Evolutionary conservation across 2,329 filamentous ascomycete genomes (phyloP).

Genomic region (Trichoderma sp.): DNA sequence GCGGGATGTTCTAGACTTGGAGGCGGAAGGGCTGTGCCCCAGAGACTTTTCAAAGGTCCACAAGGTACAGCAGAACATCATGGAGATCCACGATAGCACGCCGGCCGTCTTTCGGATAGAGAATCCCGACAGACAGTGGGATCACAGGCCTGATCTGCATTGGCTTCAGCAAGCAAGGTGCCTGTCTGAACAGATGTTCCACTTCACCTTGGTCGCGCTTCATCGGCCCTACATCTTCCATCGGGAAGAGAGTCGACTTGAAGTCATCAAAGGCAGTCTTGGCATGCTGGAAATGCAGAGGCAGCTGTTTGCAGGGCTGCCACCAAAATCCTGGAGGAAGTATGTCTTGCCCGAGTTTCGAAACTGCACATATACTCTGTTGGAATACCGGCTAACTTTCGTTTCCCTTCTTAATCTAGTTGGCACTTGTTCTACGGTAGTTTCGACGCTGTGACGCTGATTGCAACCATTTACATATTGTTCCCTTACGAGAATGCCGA

Average conservation of each 20-base stretch:
- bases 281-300: constrained; percentile 55
- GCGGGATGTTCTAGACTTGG: constrained; percentile 53
- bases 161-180: constrained; percentile 51
- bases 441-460: constrained; percentile 61
- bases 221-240: constrained; percentile 63
- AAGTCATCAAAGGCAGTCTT: constrained; percentile 55
- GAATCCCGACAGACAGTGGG: constrained; percentile 57
- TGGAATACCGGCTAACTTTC: background rate
- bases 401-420: constrained; percentile 24
- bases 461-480: constrained; percentile 59
- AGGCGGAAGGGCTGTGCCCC: constrained; percentile 54
- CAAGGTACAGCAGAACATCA: constrained; percentile 49
- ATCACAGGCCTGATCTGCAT: constrained; percentile 48
- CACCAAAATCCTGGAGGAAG: constrained; percentile 48
- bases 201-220: constrained; percentile 57
- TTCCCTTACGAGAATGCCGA: constrained; percentile 56
- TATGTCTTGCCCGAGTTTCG: constrained; percentile 23
- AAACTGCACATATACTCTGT: background rate
- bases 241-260: constrained; percentile 49
- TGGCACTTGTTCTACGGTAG: constrained; percentile 61
- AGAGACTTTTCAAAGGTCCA: constrained; percentile 55
- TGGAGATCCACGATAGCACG: constrained; percentile 46
- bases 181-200: constrained; percentile 46
- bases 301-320: constrained; percentile 46
- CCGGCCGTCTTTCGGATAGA: constrained; percentile 53